phyloP scores from a whole-genome alignment of 2,329 filamentous ascomycete species.

The Lecanicillium sp. region DNA sequence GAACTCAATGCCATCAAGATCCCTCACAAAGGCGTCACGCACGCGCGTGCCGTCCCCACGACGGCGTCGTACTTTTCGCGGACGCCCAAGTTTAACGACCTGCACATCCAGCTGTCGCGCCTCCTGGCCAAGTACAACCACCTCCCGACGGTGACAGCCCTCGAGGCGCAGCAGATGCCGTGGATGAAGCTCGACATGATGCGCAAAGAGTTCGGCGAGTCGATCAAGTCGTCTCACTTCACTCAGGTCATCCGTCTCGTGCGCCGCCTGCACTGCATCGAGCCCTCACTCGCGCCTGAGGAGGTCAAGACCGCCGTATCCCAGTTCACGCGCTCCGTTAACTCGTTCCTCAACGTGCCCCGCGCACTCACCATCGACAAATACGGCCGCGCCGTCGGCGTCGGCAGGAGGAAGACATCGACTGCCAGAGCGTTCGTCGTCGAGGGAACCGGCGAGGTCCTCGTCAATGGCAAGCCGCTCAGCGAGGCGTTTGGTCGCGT shows the following conservation, averaged over 20 bases:
- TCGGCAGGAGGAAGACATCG: conserved; percentile 83
- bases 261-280: conserved; percentile 77
- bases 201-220: conserved; percentile 63
- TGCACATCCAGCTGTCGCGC: conserved; percentile 65
- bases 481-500: conserved; percentile 76
- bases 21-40: conserved; percentile 30
- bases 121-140: conserved; percentile 66
- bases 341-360: conserved; percentile 60
- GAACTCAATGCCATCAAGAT: conserved; percentile 21
- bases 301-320: conserved; percentile 61
- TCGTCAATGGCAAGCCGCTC: conserved; percentile 86
- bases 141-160: conserved; percentile 61
- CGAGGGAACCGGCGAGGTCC: conserved; percentile 83
- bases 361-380: conserved; percentile 65
- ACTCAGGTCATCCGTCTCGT: conserved; percentile 68
- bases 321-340: conserved; percentile 68
- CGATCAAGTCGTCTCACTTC: conserved; percentile 71
- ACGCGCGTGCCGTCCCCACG: conserved; percentile 70
- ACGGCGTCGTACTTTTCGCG: conserved; percentile 95
- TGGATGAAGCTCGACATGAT: conserved; percentile 80
- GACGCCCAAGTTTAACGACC: conserved; percentile 79
- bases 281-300: conserved; percentile 66
- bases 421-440: conserved; percentile 81
- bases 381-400: conserved; percentile 70
- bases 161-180: conserved; percentile 64